Conservation (phyloP, 2,329 filamentous ascomycete species). For the Phialophora expanda region DNA sequence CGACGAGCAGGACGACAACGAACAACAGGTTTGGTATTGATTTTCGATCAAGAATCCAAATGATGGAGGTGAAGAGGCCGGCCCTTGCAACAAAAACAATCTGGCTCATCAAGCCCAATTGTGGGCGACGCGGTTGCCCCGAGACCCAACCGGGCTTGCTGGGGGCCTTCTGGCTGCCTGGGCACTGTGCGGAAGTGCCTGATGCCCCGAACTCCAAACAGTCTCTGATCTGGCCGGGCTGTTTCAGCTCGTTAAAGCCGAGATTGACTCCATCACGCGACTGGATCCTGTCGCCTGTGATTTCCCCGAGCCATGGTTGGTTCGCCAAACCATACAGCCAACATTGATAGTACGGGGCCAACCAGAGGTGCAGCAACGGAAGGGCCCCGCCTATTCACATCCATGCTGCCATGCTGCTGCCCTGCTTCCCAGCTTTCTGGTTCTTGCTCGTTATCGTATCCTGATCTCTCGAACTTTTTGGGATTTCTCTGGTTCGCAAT, state of each 20-base stretch:
- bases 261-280: not conserved
- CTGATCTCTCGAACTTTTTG: not conserved
- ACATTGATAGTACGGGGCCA: not conserved
- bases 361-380: not conserved
- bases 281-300: not conserved
- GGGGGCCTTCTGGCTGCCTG: no score
- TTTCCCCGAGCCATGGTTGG: not conserved
- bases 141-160: not conserved
- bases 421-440: constrained; percentile 2
- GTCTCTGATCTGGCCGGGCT: constrained; percentile 5
- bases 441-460: not conserved
- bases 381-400: not conserved
- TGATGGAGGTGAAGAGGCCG: not conserved
- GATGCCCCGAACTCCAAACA: constrained; percentile 1
- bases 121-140: not conserved
- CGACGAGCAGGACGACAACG: not conserved
- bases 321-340: not conserved
- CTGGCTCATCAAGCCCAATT: not conserved
- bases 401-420: constrained; percentile 9
- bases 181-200: constrained; percentile 1
- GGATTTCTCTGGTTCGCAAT: not conserved
- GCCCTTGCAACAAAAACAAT: constrained; percentile 4
- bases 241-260: constrained; percentile 3
- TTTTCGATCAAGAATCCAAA: constrained; percentile 5
- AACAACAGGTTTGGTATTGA: constrained; percentile 11